Base-by-base conservation (phyloP, 2,329 filamentous ascomycete species). In the Clonostachys rhizophaga region DNA sequence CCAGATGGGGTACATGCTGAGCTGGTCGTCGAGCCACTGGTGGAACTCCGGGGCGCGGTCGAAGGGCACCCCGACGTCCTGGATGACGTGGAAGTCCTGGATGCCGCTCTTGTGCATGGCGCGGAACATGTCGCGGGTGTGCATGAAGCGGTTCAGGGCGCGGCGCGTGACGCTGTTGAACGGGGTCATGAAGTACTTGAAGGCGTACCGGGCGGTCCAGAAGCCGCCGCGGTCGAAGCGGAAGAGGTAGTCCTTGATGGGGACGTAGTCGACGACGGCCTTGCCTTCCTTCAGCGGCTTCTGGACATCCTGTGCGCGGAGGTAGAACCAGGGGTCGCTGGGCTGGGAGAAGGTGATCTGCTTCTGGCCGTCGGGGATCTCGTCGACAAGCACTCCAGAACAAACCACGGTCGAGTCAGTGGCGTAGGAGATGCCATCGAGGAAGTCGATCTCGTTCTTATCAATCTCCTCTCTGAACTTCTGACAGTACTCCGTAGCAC, bases 251-350 rank as follows among this genome's bases (percentile, higher is more conserved):
- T 87, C 84, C 3, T 67, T 65, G 1, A 87, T 54, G 0, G 83
- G 83, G 2, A 87, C 74, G 48, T 77, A 78, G 49, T 86, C 79
- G 6, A 71, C 61, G 3, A 50, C 55, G 14, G 56, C 39, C 35
- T 54, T 40, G 42, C 47, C 42, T 47, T 52, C 51, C 35, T 47
- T 45, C 11, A 68, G 51, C 41, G 53, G 49, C 49, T 61, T 62
- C 50, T 61, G 54, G 36, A 62, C 58, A n/a, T 71, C 62, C 52
- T 79, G 65, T 2, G 78, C 84, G 52, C 87, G 85, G 4, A 89
- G 67, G 50, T 89, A 90, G 58, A 88, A 89, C 87, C 86, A 91
- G 1, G 83, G 80, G 53, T 91, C 86, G 5, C 61, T 62, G 0
- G 76, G 67, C 11, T 76, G 69, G n/a, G 75, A 77, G 61, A 89